phyloP scores from a whole-genome alignment of 2,329 filamentous ascomycete species.

The Fusarium begoniae region DNA sequence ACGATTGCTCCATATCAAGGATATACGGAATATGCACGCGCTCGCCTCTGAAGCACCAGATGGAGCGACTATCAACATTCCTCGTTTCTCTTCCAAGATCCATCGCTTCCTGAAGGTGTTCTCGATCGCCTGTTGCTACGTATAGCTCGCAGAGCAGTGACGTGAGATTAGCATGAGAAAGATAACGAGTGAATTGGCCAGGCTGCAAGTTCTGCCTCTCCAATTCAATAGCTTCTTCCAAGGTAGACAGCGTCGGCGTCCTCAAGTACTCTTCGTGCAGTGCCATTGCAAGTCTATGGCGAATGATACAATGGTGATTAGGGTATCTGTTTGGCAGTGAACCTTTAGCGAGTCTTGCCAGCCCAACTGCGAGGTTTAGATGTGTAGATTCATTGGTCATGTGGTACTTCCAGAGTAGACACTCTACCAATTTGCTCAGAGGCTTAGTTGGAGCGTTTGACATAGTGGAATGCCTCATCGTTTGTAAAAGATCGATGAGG shows the following conservation, averaged over 20 bases:
- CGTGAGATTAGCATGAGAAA: not conserved
- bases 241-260: fast-evolving
- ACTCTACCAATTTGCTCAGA: not conserved
- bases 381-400: fast-evolving
- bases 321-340: not conserved
- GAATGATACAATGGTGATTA: not conserved
- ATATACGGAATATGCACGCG: not conserved
- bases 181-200: not conserved
- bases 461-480: fast-evolving
- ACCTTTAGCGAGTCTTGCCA: not conserved
- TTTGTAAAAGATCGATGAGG: fast-evolving
- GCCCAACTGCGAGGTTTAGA: fast-evolving
- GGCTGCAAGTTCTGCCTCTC: not conserved
- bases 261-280: not conserved
- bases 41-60: not conserved
- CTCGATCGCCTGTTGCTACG: fast-evolving
- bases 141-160: not conserved
- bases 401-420: not conserved
- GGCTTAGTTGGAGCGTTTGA: not conserved
- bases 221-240: not conserved
- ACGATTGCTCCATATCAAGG: not conserved
- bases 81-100: not conserved
- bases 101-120: not conserved
- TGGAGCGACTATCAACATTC: not conserved
- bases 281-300: not conserved